These are phyloP conservation scores for Serendipita sp. DNA, from an alignment of 768 basidiomycete genomes.

Conservation along the genomic window DNA sequence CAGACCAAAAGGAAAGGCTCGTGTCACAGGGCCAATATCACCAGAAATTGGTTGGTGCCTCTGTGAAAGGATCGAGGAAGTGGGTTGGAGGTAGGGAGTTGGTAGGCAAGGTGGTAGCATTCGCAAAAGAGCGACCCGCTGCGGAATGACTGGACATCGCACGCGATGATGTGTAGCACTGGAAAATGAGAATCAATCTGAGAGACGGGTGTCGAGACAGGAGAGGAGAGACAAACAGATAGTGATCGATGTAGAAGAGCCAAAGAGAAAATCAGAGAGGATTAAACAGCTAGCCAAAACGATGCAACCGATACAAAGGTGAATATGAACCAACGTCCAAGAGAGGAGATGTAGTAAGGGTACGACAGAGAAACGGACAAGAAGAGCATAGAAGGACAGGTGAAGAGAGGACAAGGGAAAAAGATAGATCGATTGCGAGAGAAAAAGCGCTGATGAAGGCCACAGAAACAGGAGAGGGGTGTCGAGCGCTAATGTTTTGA, in stretches of 20 bases:
- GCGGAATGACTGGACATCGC: conserved; percentile 5
- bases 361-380: conserved; percentile 1
- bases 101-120: not conserved
- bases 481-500: not conserved
- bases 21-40: conserved; percentile 5
- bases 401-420: not conserved
- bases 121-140: conserved; percentile 4
- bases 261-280: conserved; percentile 11
- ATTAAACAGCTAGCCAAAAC: conserved; percentile 10
- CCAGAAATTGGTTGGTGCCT: not conserved
- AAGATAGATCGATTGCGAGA: not conserved
- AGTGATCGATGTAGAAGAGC: conserved; percentile 13
- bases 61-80: not conserved
- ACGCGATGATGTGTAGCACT: not conserved
- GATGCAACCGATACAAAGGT: too few species aligned
- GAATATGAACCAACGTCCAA: conserved; percentile 7
- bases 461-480: not conserved
- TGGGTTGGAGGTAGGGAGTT: not conserved
- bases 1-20: not conserved
- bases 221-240: conserved; percentile 8
- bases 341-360: not conserved
- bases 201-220: conserved; percentile 14
- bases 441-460: not conserved
- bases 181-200: conserved; percentile 1
- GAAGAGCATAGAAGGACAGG: conserved; percentile 6